Base-by-base conservation (phyloP, 2,329 filamentous ascomycete species). In the Ophiosphaerella herpotricha region DNA sequence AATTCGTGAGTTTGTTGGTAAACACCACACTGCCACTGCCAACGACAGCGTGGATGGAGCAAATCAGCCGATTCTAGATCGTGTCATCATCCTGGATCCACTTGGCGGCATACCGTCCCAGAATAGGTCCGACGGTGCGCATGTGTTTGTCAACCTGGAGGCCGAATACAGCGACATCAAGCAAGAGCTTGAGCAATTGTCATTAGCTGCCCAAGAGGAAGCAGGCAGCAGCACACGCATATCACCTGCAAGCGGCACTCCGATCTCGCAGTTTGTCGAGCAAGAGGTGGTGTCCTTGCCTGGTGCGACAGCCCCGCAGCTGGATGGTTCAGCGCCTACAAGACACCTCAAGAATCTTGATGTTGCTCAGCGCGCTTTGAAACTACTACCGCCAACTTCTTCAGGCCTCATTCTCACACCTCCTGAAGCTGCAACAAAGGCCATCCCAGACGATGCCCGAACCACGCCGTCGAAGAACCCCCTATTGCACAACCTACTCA, bases 401-500 rank as follows among this genome's bases (percentile, higher is more conserved):
- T 97, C 94, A 0, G 92, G 87, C 0, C 80, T 99, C 5, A 88
- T 99, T 57, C 94, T 93, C 1, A 96, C 91, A 0, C 92, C 94
- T 0, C 75, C 83, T 23, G 90, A 95, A 65, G 92, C 91, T 12
- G 91, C 92, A 54, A 84, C 80, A 52, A 69, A 68, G 35, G 61
- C 63, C 8, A 59, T 57, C 39, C 65, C 53, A 46, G 66, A 46
- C 52, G 78, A 80, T 42, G 78, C 85, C 50, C 78, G 78, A 49
- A 85, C 82, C 45, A 79, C 82, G 71, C 76, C 81, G 72, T 82
- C 85, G 49, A 83, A 83, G 65, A 99, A 99, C 63, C 91, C 92
- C 0, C 78, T 99, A 1, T 94, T 99, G 39, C 91, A 99, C 74
- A 97, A 97, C 64, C 84, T 99, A 1, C 82, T 99, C 8, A 99